phyloP scores from a whole-genome alignment of 1,139 yeast species.

The Eremothecium cymbalariae region DNA sequence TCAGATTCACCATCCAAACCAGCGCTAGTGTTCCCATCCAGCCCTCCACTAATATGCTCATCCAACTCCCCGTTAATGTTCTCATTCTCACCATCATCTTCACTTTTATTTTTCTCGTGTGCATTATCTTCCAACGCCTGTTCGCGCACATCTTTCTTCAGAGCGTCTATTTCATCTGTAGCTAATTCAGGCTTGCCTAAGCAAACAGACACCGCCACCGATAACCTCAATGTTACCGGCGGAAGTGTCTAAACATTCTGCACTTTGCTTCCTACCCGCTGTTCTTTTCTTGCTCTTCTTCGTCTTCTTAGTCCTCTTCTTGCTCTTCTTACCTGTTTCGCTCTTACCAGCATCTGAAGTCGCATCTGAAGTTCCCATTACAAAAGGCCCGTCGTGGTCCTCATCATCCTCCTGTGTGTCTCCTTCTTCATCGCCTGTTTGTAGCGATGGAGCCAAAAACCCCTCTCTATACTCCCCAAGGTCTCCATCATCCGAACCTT shows the following conservation, averaged over 20 bases:
- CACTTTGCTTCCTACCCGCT: background rate
- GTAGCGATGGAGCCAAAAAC: background rate
- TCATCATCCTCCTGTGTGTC: background rate
- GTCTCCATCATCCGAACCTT: background rate
- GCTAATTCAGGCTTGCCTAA: constrained; percentile 27
- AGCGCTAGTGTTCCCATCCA: too few relatives aligned
- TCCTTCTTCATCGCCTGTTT: background rate
- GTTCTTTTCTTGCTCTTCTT: constrained; percentile 10
- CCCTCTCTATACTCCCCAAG: background rate
- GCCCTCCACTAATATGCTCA: too few relatives aligned
- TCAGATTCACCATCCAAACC: too few relatives aligned
- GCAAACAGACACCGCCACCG: constrained; percentile 18
- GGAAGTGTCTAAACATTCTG: constrained; percentile 1
- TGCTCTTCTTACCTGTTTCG: constrained; percentile 13
- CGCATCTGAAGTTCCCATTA: constrained; percentile 4
- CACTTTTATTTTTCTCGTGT: constrained; percentile 14
- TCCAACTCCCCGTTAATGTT: constrained; percentile 1
- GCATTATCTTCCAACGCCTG: constrained; percentile 20
- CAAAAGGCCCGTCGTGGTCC: constrained; percentile 7
- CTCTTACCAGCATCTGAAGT: constrained; percentile 8
- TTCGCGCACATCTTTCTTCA: constrained; percentile 24
- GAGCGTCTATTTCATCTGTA: constrained; percentile 16
- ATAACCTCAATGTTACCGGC: constrained; percentile 11
- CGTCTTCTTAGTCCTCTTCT: constrained; percentile 14
- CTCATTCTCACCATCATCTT: constrained; percentile 7